Conservation (phyloP, 1,284 basidiomycete species). For the Rhodotorula sp. region DNA sequence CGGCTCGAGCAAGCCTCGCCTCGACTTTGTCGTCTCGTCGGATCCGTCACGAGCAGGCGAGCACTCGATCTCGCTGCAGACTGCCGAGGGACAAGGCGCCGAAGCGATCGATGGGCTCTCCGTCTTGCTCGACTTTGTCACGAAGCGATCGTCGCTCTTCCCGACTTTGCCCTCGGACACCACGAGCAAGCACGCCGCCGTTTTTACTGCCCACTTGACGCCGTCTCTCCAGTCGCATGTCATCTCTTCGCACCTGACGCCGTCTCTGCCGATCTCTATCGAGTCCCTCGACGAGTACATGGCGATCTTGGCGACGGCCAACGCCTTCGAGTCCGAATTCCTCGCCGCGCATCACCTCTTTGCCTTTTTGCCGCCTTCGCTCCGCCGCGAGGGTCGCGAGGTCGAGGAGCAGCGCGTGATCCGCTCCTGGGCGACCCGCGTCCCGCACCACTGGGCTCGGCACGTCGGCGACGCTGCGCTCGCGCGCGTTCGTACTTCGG, state of each 20-base stretch:
- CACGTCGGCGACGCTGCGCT: conserved; percentile 28
- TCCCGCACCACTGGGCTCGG: conserved; percentile 33
- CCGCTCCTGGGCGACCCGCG: conserved; percentile 22
- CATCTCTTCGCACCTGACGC: conserved; percentile 31
- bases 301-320: conserved; percentile 10
- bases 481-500: conserved; percentile 20
- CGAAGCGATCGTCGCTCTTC: conserved; percentile 30
- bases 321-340: conserved; percentile 26
- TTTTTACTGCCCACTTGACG: conserved; percentile 32
- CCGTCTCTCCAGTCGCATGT: conserved; percentile 35
- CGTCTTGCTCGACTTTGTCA: conserved; percentile 31
- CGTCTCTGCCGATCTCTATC: conserved; percentile 27
- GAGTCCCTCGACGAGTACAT: conserved; percentile 20
- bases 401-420: conserved; percentile 34
- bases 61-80: no score
- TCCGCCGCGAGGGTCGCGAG: background rate
- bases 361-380: conserved; percentile 30
- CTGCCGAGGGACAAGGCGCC: background rate
- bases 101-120: conserved; percentile 13
- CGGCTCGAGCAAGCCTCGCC: background rate
- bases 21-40: background rate
- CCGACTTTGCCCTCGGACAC: background rate
- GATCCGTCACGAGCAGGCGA: background rate
- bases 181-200: conserved; percentile 24
- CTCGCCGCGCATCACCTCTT: conserved; percentile 20